Conservation (phyloP, 2,329 filamentous ascomycete genomes). For the Aspergillus neotritici region DNA sequence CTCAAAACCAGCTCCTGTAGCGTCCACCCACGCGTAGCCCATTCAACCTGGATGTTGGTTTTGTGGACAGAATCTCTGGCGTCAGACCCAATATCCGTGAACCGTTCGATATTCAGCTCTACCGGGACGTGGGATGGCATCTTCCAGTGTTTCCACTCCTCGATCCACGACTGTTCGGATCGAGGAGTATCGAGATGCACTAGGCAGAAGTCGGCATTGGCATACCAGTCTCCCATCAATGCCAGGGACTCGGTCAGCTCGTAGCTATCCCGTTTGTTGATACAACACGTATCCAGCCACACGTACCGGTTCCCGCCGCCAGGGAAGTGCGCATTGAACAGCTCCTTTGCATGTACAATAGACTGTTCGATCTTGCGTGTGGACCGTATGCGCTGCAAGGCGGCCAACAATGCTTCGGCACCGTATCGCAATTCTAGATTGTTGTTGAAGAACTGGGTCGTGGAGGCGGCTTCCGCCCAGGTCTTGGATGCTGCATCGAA, state of each 20-base stretch:
- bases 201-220: slow-evolving; percentile 17
- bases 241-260: slow-evolving; percentile 19
- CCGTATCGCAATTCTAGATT: slow-evolving; percentile 5
- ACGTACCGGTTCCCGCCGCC: slow-evolving; percentile 13
- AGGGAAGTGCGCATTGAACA: slow-evolving; percentile 7
- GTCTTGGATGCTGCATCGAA: too few relatives aligned
- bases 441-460: background rate
- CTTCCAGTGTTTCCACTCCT: too few relatives aligned
- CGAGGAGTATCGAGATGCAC: slow-evolving; percentile 16
- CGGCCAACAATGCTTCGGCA: slow-evolving; percentile 4
- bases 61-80: too few relatives aligned
- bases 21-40: slow-evolving; percentile 22
- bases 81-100: too few relatives aligned
- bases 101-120: too few relatives aligned
- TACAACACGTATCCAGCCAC: slow-evolving; percentile 23
- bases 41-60: slow-evolving; percentile 4
- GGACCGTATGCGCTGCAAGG: slow-evolving; percentile 7
- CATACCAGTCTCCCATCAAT: slow-evolving; percentile 22
- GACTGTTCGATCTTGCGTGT: slow-evolving; percentile 6
- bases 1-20: slow-evolving; percentile 25
- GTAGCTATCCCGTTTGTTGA: slow-evolving; percentile 16
- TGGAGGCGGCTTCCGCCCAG: background rate
- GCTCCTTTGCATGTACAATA: slow-evolving; percentile 4
- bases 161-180: slow-evolving; percentile 4
- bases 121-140: too few relatives aligned